A percentile compares a stretch with the other conserved stretches of the same genome.
phyloP scores from a whole-genome alignment of 345 rosid species.

The Barbarea vulgaris region DNA sequence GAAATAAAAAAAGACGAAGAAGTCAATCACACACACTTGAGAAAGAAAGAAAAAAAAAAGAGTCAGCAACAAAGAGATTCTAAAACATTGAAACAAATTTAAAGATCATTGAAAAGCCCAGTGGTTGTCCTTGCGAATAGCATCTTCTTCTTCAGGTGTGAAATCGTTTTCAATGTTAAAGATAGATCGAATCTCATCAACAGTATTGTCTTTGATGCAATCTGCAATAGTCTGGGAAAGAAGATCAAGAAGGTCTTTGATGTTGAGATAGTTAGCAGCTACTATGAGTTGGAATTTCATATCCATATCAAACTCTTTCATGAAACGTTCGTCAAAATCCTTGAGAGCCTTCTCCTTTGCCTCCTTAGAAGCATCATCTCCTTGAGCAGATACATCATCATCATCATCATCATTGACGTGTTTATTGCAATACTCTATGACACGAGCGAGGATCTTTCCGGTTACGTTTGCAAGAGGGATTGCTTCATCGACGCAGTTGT shows the following conservation, averaged over 20 bases:
- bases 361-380: neutral
- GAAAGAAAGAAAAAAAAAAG: no score
- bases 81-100: neutral
- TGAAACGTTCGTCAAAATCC: constrained; percentile 36
- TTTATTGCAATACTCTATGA: neutral
- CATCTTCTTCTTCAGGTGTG: constrained; percentile 58
- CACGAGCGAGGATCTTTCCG: neutral
- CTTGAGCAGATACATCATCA: neutral
- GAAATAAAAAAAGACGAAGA: neutral
- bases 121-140: constrained; percentile 52
- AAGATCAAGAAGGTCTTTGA: constrained; percentile 56
- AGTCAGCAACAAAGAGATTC: neutral
- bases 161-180: constrained; percentile 59
- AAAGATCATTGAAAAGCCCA: constrained; percentile 61
- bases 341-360: neutral
- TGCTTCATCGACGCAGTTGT: neutral
- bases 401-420: neutral
- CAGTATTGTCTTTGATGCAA: constrained; percentile 53
- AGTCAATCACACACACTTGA: no score
- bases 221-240: constrained; percentile 62
- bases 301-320: constrained; percentile 45
- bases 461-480: neutral
- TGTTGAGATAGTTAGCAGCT: constrained; percentile 69
- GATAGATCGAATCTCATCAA: constrained; percentile 52
- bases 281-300: constrained; percentile 49